phyloP scores from a whole-genome alignment of 2,329 filamentous ascomycete genomes.

The Penicillium sp. region DNA sequence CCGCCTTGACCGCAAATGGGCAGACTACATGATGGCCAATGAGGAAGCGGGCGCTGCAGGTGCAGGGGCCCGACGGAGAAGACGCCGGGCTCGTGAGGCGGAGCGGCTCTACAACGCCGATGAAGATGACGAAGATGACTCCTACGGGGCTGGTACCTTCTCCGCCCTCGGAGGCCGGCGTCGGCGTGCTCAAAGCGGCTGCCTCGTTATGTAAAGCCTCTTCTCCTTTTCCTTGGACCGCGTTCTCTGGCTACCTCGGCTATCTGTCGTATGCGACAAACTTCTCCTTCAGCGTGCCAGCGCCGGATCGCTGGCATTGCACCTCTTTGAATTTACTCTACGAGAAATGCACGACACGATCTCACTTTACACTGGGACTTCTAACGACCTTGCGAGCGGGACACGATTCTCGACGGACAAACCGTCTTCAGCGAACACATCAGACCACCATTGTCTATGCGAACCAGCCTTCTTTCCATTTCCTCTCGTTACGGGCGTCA shows the following conservation, averaged over 20 bases:
- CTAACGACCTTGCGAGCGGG: background rate
- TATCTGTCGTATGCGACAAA: background rate
- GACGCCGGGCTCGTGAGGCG: conserved; percentile 75
- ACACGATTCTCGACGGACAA: conserved; percentile 4
- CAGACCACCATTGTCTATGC: background rate
- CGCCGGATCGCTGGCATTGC: conserved; percentile 15
- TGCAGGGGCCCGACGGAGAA: conserved; percentile 62
- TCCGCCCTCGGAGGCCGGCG: conserved; percentile 48
- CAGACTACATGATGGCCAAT: conserved; percentile 85
- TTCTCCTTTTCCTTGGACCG: background rate
- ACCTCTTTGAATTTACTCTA: background rate
- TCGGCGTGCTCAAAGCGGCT: conserved; percentile 61
- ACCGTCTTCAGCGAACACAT: background rate
- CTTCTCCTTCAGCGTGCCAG: conserved; percentile 1
- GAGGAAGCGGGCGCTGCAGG: conserved; percentile 68
- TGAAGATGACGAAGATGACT: conserved; percentile 59
- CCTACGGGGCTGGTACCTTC: conserved; percentile 31
- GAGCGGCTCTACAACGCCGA: conserved; percentile 76
- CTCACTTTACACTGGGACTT: too few relatives aligned
- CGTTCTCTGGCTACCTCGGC: background rate
- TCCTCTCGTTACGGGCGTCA: conserved; percentile 1
- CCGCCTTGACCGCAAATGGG: conserved; percentile 85
- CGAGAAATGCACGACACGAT: conserved; percentile 1
- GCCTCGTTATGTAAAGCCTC: conserved; percentile 58
- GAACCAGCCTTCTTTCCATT: background rate